Conservation (phyloP, 306 rosid species). For the Casuarina glauca region DNA sequence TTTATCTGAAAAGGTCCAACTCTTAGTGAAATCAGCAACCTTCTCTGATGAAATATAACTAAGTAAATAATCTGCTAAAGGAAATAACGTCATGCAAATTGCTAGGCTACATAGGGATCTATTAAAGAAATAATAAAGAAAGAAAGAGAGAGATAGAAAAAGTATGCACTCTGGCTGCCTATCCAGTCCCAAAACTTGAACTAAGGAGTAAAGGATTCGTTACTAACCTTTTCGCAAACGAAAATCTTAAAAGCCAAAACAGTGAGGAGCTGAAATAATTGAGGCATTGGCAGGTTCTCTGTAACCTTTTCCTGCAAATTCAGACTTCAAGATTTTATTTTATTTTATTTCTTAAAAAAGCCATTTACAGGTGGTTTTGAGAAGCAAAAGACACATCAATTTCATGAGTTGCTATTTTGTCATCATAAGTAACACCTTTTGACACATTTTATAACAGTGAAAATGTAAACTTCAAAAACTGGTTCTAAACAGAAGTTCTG, state of each 20-base stretch:
- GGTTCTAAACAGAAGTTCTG: not conserved
- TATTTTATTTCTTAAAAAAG: slow-evolving; percentile 10
- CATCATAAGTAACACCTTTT: not conserved
- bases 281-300: slow-evolving; percentile 74
- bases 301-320: slow-evolving; percentile 58
- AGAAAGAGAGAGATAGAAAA: not conserved
- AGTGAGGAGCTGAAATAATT: slow-evolving; percentile 73
- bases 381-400: slow-evolving; percentile 11
- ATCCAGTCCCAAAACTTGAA: not conserved
- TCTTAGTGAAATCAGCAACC: not conserved
- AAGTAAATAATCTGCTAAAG: not conserved
- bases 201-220: not conserved
- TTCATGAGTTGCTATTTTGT: not conserved
- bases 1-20: not conserved
- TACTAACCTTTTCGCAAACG: slow-evolving; percentile 58
- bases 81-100: not conserved
- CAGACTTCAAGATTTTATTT: slow-evolving; percentile 23
- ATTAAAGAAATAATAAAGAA: not conserved
- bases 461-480: not conserved
- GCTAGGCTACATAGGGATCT: not conserved
- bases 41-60: not conserved
- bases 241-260: slow-evolving; percentile 72
- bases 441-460: not conserved
- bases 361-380: slow-evolving; percentile 8
- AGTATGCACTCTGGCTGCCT: not conserved